Evolutionary conservation across 2,329 filamentous ascomycete species (phyloP).

Genomic region (Aureobasidium leucospermi): DNA sequence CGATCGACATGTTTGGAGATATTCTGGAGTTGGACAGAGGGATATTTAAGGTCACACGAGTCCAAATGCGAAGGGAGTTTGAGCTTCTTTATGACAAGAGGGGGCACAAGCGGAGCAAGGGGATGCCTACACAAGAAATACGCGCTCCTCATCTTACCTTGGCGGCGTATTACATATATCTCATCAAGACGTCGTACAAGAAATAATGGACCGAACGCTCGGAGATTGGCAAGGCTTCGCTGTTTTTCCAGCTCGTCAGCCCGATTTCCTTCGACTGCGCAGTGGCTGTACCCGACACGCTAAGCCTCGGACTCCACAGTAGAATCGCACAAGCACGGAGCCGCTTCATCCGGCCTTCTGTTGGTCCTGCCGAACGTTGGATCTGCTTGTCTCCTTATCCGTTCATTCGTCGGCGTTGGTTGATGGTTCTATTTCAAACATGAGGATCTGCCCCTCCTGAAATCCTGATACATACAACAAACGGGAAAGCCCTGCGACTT

Average conservation of each 20-base stretch:
- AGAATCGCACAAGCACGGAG: background rate
- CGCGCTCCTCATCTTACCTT: slow-evolving; percentile 8
- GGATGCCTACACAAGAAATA: background rate
- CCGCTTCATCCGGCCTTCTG: background rate
- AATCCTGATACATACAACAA: background rate
- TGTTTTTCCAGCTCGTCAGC: background rate
- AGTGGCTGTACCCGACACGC: background rate
- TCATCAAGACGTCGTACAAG: background rate
- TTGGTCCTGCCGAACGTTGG: slow-evolving; percentile 4
- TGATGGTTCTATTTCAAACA: slow-evolving; percentile 6
- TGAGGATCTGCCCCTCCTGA: background rate
- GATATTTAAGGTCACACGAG: background rate
- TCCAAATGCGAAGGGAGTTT: background rate
- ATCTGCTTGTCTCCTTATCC: background rate
- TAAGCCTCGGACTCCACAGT: background rate
- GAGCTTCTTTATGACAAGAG: background rate
- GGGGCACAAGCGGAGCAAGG: background rate
- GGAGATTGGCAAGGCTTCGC: slow-evolving; percentile 6
- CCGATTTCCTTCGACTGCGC: background rate
- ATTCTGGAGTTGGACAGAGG: background rate
- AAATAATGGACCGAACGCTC: background rate
- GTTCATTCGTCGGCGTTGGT: background rate
- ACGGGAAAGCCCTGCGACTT: background rate
- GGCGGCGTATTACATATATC: slow-evolving; percentile 6
- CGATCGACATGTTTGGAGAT: background rate